phyloP scores from a whole-genome alignment of 345 rosid genomes.

The Tarenaya hassleriana region DNA sequence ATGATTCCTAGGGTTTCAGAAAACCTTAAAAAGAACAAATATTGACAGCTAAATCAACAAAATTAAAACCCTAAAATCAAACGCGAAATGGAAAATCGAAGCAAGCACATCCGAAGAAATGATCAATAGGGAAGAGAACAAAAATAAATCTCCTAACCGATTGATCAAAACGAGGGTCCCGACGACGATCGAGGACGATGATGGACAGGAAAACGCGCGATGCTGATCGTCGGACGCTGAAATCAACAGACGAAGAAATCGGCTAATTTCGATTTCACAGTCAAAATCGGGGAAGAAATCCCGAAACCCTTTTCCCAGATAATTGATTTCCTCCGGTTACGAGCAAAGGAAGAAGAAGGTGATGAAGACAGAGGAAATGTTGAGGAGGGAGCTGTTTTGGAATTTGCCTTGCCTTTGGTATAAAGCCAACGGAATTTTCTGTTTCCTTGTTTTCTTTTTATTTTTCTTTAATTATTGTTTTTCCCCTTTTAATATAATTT shows the following conservation, averaged over 20 bases:
- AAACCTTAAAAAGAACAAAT: conserved; percentile 2
- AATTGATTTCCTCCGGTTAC: neutral
- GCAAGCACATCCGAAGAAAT: no score
- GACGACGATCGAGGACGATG: neutral
- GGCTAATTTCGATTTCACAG: no score
- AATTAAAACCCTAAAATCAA: conserved; percentile 5
- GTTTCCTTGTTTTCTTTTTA: neutral
- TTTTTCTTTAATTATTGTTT: neutral
- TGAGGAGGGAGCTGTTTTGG: conserved; percentile 26
- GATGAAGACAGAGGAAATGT: conserved; percentile 23
- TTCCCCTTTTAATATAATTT: no score
- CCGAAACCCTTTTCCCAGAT: conserved; percentile 7
- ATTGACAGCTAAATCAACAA: conserved; percentile 9
- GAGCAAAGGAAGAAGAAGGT: neutral
- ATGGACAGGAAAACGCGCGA: neutral
- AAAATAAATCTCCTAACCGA: conserved; percentile 18
- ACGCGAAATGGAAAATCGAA: neutral
- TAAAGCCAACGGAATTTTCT: conserved; percentile 23
- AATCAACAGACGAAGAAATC: no score
- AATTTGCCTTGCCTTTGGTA: conserved; percentile 20
- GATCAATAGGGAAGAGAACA: no score
- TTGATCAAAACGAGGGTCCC: conserved; percentile 1
- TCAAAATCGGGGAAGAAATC: conserved; percentile 10
- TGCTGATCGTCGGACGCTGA: no score
- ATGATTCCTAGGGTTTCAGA: neutral